Percentiles rank a stretch among this genome's conserved stretches.
Conservation (phyloP, 768 basidiomycete genomes). For the Serendipita sp. region DNA sequence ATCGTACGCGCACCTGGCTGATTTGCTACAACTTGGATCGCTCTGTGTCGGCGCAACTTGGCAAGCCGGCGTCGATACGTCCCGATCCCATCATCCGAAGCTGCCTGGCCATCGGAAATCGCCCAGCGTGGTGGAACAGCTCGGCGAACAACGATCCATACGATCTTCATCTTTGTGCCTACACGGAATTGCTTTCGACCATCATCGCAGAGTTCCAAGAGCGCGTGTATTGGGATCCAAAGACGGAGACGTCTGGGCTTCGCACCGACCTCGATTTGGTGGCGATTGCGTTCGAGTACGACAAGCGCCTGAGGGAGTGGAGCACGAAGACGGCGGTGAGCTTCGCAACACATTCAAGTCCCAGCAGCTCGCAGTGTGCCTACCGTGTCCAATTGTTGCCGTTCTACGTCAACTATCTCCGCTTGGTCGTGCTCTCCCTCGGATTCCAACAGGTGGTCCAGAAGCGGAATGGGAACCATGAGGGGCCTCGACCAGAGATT, state of each 20-base stretch:
- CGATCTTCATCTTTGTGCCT: constrained; percentile 61
- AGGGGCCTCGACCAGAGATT: constrained; percentile 53
- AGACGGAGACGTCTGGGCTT: constrained; percentile 4
- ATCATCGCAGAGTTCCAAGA: constrained; percentile 65
- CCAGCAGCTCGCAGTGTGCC: constrained; percentile 9
- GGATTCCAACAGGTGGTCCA: constrained; percentile 73
- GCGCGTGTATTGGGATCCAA: constrained; percentile 27
- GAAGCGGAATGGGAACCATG: constrained; percentile 45
- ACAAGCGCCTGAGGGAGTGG: constrained; percentile 9
- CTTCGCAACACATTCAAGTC: constrained; percentile 10
- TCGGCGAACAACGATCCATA: constrained; percentile 51
- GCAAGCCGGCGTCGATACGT: constrained; percentile 76
- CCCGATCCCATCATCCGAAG: constrained; percentile 49
- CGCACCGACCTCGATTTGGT: constrained; percentile 10
- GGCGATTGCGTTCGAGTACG: constrained; percentile 10
- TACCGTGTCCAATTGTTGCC: constrained; percentile 31
- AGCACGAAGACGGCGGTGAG: constrained; percentile 8
- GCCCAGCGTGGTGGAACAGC: constrained; percentile 59
- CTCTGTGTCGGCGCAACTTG: constrained; percentile 76
- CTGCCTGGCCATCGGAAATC: constrained; percentile 47
- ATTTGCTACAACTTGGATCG: constrained; percentile 81
- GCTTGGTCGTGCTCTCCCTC: constrained; percentile 76
- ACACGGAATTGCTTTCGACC: constrained; percentile 46
- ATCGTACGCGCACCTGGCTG: constrained; percentile 79
- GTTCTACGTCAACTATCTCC: constrained; percentile 59